phyloP scores from a whole-genome alignment of 202 grass and related monocot genomes.

The Miscanthus sacchariflorus region DNA sequence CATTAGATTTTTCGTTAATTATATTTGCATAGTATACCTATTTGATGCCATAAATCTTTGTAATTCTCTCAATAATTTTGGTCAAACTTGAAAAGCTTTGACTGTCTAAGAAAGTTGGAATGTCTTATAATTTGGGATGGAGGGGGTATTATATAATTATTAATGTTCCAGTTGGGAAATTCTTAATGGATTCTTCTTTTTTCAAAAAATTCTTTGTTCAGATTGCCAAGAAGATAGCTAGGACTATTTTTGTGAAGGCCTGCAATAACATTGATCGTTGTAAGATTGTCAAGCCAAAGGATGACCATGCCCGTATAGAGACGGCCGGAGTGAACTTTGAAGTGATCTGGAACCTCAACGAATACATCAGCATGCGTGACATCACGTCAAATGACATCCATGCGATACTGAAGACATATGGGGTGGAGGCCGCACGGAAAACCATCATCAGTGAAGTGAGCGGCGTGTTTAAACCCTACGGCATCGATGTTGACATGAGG shows the following conservation, averaged over 20 bases:
- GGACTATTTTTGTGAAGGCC: constrained; percentile 61
- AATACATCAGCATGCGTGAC: constrained; percentile 44
- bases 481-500: constrained; percentile 71
- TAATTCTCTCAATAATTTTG: no score
- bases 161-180: background rate
- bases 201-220: constrained; percentile 39
- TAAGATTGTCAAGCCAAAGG: background rate
- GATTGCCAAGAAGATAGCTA: constrained; percentile 81
- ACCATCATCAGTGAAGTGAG: constrained; percentile 77
- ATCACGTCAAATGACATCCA: constrained; percentile 77
- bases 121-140: no score
- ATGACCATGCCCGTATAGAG: constrained; percentile 36
- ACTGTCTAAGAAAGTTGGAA: no score
- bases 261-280: constrained; percentile 63
- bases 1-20: no score
- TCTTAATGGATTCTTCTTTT: constrained; percentile 17
- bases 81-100: no score
- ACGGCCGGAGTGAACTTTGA: constrained; percentile 78
- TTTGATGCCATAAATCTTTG: no score
- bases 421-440: constrained; percentile 78
- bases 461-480: constrained; percentile 60
- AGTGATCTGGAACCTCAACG: constrained; percentile 60
- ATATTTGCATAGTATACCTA: no score
- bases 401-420: constrained; percentile 73
- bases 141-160: background rate